phyloP scores from a whole-genome alignment of 2,329 filamentous ascomycete genomes.

The Colletotrichum limetticola region DNA sequence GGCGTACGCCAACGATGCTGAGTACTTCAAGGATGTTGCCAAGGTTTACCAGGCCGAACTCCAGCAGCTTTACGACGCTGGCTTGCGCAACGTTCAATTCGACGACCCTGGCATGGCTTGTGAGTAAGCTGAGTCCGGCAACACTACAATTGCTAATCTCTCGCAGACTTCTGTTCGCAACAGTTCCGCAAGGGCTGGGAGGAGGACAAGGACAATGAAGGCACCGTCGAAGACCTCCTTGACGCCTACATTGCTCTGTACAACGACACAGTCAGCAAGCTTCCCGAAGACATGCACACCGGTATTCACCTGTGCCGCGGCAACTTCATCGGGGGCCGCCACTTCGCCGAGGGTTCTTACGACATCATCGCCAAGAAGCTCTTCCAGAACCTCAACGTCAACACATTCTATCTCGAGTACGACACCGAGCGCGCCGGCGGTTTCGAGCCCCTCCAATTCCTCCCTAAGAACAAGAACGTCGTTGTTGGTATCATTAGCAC shows the following conservation, averaged over 20 bases:
- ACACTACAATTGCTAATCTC: background rate
- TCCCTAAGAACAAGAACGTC: conserved; percentile 71
- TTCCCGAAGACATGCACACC: conserved; percentile 77
- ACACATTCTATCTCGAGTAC: conserved; percentile 78
- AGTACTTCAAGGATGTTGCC: conserved; percentile 74
- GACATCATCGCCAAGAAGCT: conserved; percentile 75
- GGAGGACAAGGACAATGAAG: conserved; percentile 73
- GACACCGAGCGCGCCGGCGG: conserved; percentile 73
- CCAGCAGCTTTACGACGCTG: conserved; percentile 68
- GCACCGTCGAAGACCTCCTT: conserved; percentile 74
- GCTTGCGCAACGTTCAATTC: conserved; percentile 74
- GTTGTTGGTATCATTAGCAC: conserved; percentile 73
- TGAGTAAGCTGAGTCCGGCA: conserved; percentile 48
- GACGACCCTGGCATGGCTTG: conserved; percentile 76
- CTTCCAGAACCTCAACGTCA: conserved; percentile 70
- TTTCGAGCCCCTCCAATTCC: conserved; percentile 71
- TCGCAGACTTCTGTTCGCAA: conserved; percentile 77
- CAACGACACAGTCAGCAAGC: conserved; percentile 74
- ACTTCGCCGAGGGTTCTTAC: conserved; percentile 75
- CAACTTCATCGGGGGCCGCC: conserved; percentile 74
- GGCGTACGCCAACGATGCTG: conserved; percentile 44
- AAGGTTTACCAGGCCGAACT: conserved; percentile 74
- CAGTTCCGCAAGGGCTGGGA: conserved; percentile 78
- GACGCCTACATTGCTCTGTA: conserved; percentile 82
- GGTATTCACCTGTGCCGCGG: conserved; percentile 80